A percentile compares a stretch with the other conserved stretches of the same genome.
Evolutionary conservation across 164 flowering plant genomes (phyloP).

Genomic region (Protea cynaroides): DNA sequence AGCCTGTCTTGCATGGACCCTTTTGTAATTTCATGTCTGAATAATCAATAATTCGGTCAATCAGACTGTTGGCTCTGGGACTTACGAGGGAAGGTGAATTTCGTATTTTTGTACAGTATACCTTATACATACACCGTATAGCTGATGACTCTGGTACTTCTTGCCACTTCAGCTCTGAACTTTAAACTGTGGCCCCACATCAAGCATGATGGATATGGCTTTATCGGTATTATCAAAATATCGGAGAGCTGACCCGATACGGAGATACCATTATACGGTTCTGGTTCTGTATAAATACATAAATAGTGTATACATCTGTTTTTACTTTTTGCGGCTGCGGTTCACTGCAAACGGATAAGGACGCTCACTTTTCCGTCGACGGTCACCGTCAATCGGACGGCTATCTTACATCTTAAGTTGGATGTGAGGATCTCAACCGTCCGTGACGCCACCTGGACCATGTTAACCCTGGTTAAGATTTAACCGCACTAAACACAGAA

Average conservation of each 20-base stretch:
- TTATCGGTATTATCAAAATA: too few species aligned
- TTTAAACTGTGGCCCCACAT: too few species aligned
- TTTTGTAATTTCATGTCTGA: constrained; percentile 4
- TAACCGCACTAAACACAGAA: constrained; percentile 15
- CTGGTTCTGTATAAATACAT: too few species aligned
- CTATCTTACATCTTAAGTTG: background rate
- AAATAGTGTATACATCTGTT: too few species aligned
- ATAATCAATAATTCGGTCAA: constrained; percentile 12
- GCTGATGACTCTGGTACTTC: too few species aligned
- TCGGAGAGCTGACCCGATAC: too few species aligned
- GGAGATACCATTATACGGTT: too few species aligned
- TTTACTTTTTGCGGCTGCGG: constrained; percentile 30
- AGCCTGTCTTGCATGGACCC: too few species aligned
- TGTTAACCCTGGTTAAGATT: constrained; percentile 19
- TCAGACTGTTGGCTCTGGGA: constrained; percentile 1
- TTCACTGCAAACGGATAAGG: constrained; percentile 46
- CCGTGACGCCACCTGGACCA: background rate
- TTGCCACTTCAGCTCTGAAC: too few species aligned
- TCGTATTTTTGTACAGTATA: background rate
- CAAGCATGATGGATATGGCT: too few species aligned
- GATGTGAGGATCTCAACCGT: constrained; percentile 20
- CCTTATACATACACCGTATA: too few species aligned
- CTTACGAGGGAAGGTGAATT: background rate
- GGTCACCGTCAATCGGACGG: constrained; percentile 36
- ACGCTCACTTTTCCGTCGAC: background rate